Evolutionary conservation across 495 filamentous ascomycete genomes (phyloP).

Genomic region (Aspergillus homomorphus): DNA sequence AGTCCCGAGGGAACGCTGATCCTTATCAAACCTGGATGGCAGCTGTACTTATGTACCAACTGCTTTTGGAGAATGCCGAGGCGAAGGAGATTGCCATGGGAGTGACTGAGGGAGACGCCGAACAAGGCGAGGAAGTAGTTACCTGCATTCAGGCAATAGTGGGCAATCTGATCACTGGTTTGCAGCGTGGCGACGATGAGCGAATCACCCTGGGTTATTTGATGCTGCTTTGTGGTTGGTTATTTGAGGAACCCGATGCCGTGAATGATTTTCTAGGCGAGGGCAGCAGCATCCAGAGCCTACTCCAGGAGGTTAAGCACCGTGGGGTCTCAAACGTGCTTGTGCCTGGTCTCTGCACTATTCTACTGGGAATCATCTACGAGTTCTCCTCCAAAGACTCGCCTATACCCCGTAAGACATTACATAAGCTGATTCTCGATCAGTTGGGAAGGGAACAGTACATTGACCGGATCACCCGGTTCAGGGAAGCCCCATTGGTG

Average conservation of each 20-base stretch:
- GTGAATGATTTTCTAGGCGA: slow-evolving; percentile 95
- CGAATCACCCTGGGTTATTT: slow-evolving; percentile 81
- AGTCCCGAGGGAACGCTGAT: slow-evolving; percentile 59
- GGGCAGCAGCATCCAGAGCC: slow-evolving; percentile 83
- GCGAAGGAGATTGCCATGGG: slow-evolving; percentile 77
- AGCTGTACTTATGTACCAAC: slow-evolving; percentile 80
- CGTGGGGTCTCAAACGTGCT: slow-evolving; percentile 57
- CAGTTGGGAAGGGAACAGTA: slow-evolving; percentile 86
- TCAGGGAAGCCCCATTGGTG: slow-evolving; percentile 77
- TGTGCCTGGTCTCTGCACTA: slow-evolving; percentile 76
- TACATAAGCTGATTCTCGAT: slow-evolving; percentile 76
- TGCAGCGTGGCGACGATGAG: slow-evolving; percentile 75
- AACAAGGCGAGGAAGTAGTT: slow-evolving; percentile 89
- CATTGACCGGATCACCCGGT: slow-evolving; percentile 74
- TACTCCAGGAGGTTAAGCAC: slow-evolving; percentile 71
- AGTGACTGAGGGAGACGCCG: slow-evolving; percentile 85
- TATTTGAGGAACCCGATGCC: slow-evolving; percentile 87
- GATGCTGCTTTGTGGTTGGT: slow-evolving; percentile 88
- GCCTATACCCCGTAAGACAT: slow-evolving; percentile 75
- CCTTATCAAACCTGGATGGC: slow-evolving; percentile 93
- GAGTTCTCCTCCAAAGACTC: slow-evolving; percentile 98
- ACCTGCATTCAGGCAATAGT: slow-evolving; percentile 88
- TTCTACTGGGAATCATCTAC: slow-evolving; percentile 84
- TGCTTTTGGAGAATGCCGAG: slow-evolving; percentile 78
- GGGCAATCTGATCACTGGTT: slow-evolving; percentile 71